phyloP scores from a whole-genome alignment of 2,329 filamentous ascomycete genomes.

The Diaporthe nobilis region DNA sequence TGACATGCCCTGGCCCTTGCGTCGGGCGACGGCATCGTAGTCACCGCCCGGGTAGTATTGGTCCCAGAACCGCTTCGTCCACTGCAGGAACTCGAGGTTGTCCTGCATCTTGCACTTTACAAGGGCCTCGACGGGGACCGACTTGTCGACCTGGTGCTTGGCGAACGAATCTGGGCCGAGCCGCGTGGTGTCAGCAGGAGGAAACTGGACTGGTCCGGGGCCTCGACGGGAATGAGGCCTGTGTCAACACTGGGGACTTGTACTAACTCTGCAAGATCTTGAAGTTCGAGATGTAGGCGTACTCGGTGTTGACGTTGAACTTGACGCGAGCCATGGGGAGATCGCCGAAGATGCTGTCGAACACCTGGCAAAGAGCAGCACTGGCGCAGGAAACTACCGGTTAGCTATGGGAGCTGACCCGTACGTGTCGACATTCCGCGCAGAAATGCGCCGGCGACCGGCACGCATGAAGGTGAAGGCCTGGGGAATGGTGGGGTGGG shows the following conservation, averaged over 20 bases:
- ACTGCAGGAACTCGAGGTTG: constrained; percentile 98
- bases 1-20: constrained; percentile 81
- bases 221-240: constrained; percentile 1
- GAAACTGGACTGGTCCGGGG: background rate
- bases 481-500: background rate
- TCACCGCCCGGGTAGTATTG: constrained; percentile 98
- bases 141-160: constrained; percentile 89
- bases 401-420: background rate
- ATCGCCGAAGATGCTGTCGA: constrained; percentile 97
- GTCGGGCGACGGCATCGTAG: constrained; percentile 89
- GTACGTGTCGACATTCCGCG: constrained; percentile 44
- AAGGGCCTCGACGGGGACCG: constrained; percentile 88
- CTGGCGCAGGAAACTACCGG: constrained; percentile 60
- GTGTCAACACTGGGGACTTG: constrained; percentile 33
- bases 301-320: constrained; percentile 98
- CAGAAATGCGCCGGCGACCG: constrained; percentile 44
- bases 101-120: constrained; percentile 99
- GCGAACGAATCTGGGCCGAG: constrained; percentile 78
- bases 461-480: too few relatives aligned
- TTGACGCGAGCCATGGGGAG: constrained; percentile 96
- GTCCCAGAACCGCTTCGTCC: constrained; percentile 97
- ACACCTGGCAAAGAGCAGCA: constrained; percentile 95
- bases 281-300: constrained; percentile 98
- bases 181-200: constrained; percentile 13
- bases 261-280: constrained; percentile 93